Evolutionary conservation across 805 yeast genomes (phyloP), one percentile per base, ranked within the genome.

Genomic region (Zygosaccharomyces lentus): DNA sequence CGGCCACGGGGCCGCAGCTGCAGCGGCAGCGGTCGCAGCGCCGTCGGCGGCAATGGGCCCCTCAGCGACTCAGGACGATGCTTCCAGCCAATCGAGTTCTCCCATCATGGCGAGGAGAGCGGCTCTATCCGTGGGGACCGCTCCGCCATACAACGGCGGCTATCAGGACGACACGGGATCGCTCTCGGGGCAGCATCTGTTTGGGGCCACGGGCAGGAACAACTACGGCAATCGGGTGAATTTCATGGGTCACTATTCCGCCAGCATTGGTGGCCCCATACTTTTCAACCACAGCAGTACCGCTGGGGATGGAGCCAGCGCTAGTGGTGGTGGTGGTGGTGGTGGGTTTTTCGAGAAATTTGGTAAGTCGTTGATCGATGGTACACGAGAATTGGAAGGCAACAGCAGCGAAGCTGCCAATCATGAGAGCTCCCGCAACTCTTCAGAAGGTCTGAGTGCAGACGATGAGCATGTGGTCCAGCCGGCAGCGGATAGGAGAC

Each of bases 321-420:
- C 16, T 31, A 1, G 36, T 16, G 16, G 35, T 9, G 34, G 31
- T 31, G 35, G 34, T 25, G 43, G 46, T 27, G 49, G 45, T 16
- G 59, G 58, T 29, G 63, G 67, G 6, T 64, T 66, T 40, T 66
- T 65, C 40, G 67, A 66, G 43, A 54, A 54, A 37, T 60, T 66
- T 43, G 70, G 70, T 34, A 59, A 58, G 45, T 52, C 66, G 13
- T 44, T 66, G 29, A 61, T 65, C 21, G 68, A 64, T 41, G 68
- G 67, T 15, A 65, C 69, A 1, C 53, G 59, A 24, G 69, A 65
- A 52, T 51, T 65, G 24, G 69, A 57, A 43, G 42, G 27, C 19
- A 23, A 23, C 6, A 38, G 43, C 17, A 34, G 23, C 16, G 31
- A 44, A 6, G 21, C n/a, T 34, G 40, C n/a, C 26, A 30, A 37